phyloP scores from a whole-genome alignment of 208 protist genomes.

The Crithidia bombi region DNA sequence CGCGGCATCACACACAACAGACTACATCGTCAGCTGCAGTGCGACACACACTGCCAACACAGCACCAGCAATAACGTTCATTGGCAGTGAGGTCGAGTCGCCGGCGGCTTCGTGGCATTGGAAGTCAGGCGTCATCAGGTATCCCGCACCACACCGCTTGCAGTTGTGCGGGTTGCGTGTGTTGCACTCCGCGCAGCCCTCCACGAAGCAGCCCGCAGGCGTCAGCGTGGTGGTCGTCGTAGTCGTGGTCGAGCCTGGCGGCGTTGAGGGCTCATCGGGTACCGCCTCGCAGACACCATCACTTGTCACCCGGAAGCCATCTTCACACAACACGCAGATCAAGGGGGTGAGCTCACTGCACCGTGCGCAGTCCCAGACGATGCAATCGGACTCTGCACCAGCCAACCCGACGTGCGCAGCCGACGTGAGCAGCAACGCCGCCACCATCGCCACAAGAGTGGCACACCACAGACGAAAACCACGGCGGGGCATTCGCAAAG shows the following conservation, averaged over 20 bases:
- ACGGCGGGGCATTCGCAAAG: not conserved
- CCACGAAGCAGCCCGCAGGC: not conserved
- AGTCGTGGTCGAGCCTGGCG: not conserved
- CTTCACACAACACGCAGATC: not conserved
- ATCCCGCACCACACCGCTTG: not conserved
- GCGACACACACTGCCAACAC: not conserved
- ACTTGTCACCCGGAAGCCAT: not conserved
- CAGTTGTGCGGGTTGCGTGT: constrained; percentile 1
- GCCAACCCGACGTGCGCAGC: not conserved
- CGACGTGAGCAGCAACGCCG: not conserved
- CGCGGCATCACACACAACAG: not conserved
- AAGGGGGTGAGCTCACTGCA: not conserved
- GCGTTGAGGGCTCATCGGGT: not conserved
- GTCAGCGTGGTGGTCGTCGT: not conserved
- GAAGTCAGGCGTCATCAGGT: not conserved
- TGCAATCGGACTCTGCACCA: not conserved
- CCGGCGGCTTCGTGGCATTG: not conserved
- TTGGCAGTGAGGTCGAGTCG: not conserved
- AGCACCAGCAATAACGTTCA: not conserved
- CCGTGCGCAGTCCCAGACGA: not conserved
- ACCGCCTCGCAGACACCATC: not conserved
- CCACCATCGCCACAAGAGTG: not conserved
- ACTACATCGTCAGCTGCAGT: not conserved
- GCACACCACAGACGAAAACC: not conserved
- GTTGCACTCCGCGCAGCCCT: not conserved